phyloP scores from a whole-genome alignment of 768 basidiomycete genomes.

The Boletus vinaceobasis region DNA sequence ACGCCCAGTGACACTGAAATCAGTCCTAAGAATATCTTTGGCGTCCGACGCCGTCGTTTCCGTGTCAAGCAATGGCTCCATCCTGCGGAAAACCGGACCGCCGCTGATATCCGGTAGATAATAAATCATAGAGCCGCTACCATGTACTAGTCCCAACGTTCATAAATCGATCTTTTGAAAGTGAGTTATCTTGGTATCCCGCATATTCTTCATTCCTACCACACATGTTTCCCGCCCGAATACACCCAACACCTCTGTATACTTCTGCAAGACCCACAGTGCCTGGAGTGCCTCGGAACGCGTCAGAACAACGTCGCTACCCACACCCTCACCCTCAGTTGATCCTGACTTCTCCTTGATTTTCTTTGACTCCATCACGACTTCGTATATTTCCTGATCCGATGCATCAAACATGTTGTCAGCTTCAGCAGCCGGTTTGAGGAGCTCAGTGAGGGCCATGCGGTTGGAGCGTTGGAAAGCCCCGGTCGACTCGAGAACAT shows the following conservation, averaged over 20 bases:
- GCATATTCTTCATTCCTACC: too few species aligned
- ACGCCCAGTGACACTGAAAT: background rate
- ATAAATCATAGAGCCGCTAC: background rate
- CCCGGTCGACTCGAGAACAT: too few species aligned
- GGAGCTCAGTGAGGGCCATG: background rate
- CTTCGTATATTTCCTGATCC: background rate
- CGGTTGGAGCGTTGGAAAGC: too few species aligned
- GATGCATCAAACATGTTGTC: background rate
- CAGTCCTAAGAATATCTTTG: conserved; percentile 5
- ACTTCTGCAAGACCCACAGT: too few species aligned
- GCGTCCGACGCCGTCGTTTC: background rate
- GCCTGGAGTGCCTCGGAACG: too few species aligned
- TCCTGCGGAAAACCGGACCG: background rate
- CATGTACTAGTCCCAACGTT: background rate
- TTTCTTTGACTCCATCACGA: background rate
- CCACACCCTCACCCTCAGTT: too few species aligned
- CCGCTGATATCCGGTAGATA: background rate
- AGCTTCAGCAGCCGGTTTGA: background rate
- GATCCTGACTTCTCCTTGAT: too few species aligned
- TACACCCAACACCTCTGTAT: too few species aligned
- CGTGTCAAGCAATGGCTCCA: background rate
- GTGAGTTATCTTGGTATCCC: too few species aligned
- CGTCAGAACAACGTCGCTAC: too few species aligned
- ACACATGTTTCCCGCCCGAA: too few species aligned
- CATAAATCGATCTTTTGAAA: background rate